Conservation (phyloP, 83 land plant genomes). For the Thuja plicata region DNA sequence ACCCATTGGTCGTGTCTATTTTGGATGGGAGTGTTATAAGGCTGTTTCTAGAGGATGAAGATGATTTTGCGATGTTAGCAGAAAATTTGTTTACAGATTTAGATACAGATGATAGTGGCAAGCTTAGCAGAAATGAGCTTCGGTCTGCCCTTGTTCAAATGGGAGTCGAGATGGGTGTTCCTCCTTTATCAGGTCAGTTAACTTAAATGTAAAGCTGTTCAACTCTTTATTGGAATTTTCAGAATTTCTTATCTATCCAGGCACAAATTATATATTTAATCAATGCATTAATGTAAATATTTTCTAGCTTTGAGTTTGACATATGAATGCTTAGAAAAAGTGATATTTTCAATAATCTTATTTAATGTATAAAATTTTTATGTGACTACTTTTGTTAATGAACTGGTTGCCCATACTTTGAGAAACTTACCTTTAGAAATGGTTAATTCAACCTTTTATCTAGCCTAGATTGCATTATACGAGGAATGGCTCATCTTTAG, state of each 20-base stretch:
- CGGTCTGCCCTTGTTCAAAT: constrained; percentile 60
- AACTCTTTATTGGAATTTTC: background rate
- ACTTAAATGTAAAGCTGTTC: background rate
- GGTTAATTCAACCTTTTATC: background rate
- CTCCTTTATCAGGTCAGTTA: constrained; percentile 68
- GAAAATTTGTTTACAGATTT: constrained; percentile 79
- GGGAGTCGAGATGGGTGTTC: constrained; percentile 77
- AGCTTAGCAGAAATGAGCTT: constrained; percentile 56
- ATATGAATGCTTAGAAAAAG: background rate
- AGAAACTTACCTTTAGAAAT: background rate
- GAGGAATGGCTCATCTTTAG: background rate
- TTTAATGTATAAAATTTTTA: background rate
- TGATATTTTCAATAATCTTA: background rate
- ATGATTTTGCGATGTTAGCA: constrained; percentile 89
- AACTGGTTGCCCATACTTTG: background rate
- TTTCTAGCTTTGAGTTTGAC: background rate
- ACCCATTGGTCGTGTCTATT: constrained; percentile 64
- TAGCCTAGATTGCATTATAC: background rate
- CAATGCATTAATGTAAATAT: background rate
- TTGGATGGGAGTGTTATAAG: constrained; percentile 67
- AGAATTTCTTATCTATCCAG: background rate
- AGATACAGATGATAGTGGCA: constrained; percentile 74
- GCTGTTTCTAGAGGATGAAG: constrained; percentile 72
- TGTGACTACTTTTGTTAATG: background rate
- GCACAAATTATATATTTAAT: background rate